Evolutionary conservation across 139 green algal genomes (phyloP).

Genomic region (Closterium sp.): DNA sequence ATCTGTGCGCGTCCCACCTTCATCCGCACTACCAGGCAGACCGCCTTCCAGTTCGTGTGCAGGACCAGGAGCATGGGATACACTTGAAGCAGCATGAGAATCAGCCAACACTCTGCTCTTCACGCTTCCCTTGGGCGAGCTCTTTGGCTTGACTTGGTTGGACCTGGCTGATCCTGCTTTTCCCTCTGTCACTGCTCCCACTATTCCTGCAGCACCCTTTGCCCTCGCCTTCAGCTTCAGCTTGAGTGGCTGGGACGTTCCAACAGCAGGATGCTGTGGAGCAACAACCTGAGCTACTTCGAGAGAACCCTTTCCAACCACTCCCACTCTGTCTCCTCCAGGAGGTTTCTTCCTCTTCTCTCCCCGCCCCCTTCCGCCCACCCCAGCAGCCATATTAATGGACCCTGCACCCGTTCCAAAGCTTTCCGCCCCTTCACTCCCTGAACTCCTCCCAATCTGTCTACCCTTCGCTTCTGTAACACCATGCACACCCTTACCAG

Average conservation of each 20-base stretch:
- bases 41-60: neutral
- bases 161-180: neutral
- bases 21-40: neutral
- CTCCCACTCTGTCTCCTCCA: too few relatives aligned
- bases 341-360: neutral
- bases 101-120: neutral
- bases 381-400: neutral
- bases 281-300: neutral
- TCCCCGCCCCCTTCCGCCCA: neutral
- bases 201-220: neutral
- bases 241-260: too few relatives aligned
- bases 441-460: too few relatives aligned
- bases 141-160: neutral
- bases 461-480: too few relatives aligned
- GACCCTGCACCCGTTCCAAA: too few relatives aligned
- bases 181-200: neutral
- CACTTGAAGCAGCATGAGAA: neutral
- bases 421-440: too few relatives aligned
- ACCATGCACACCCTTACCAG: too few relatives aligned
- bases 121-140: neutral
- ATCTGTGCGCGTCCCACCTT: neutral
- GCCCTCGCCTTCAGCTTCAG: neutral
- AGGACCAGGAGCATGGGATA: too few relatives aligned
- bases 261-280: neutral
- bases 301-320: neutral